Evolutionary conservation across 2,329 filamentous ascomycete genomes (phyloP).

Genomic region (Fusarium sp.): DNA sequence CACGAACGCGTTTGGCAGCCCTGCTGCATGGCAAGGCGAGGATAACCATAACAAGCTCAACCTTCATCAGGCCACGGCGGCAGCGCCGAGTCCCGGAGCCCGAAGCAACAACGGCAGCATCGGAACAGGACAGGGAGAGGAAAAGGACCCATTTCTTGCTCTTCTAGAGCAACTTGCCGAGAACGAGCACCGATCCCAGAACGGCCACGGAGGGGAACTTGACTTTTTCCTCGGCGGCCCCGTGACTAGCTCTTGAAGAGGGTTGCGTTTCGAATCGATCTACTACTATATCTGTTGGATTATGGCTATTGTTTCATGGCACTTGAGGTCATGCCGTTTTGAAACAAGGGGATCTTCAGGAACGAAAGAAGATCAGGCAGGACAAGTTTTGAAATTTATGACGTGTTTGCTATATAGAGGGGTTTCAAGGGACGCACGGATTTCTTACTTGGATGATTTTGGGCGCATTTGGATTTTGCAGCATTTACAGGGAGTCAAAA

Average conservation of each 20-base stretch:
- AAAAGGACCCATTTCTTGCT: conserved; percentile 85
- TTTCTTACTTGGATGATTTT: conserved; percentile 1
- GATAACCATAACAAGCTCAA: conserved; percentile 44
- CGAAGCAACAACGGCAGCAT: conserved; percentile 64
- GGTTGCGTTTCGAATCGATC: background rate
- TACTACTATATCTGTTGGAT: background rate
- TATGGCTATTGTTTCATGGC: conserved; percentile 9
- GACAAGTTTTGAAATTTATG: background rate
- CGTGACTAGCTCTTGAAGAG: conserved; percentile 20
- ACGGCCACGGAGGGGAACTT: conserved; percentile 77
- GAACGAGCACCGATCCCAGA: conserved; percentile 72
- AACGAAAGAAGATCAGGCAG: background rate
- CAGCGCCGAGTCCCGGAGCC: conserved; percentile 56
- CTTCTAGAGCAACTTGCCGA: conserved; percentile 85
- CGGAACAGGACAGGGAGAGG: conserved; percentile 63
- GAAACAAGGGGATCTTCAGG: conserved; percentile 4
- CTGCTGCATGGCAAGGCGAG: conserved; percentile 62
- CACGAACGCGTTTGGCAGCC: conserved; percentile 65
- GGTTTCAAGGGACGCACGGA: conserved; percentile 6
- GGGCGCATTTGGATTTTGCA: conserved; percentile 27
- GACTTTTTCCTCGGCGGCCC: conserved; percentile 75
- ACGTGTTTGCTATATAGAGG: conserved; percentile 1
- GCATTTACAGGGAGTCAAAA: conserved; percentile 36
- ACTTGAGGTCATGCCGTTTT: background rate
- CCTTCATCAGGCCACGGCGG: conserved; percentile 33